These are phyloP conservation scores for Amphirosellinia nigrospora DNA, from an alignment of 495 filamentous ascomycete species.

Conservation along the genomic window DNA sequence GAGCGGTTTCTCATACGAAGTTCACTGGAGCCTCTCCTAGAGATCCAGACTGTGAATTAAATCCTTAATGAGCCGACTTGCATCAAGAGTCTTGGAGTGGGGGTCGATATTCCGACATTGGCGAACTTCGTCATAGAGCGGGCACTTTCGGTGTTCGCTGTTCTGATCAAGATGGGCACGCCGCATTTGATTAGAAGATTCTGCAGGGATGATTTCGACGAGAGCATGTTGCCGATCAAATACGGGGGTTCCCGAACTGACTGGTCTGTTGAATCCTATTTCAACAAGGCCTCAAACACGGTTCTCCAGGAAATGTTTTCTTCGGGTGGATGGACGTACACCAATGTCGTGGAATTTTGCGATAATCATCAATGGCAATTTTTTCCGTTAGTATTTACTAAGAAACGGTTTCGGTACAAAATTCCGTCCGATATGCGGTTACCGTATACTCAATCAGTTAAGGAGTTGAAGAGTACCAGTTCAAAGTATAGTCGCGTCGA, in stretches of 20 bases:
- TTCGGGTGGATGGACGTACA: background rate
- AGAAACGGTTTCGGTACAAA: background rate
- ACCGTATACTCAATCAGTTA: background rate
- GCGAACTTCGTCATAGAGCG: background rate
- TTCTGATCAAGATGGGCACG: background rate
- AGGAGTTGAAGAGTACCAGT: background rate
- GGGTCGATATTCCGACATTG: background rate
- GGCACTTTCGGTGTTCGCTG: background rate
- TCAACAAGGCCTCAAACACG: background rate
- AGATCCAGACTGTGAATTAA: background rate
- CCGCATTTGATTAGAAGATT: background rate
- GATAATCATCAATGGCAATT: background rate
- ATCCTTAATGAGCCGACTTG: background rate
- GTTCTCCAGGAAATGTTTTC: background rate
- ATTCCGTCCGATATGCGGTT: background rate
- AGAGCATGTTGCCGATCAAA: background rate
- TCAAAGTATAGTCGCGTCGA: background rate
- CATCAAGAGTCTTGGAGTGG: background rate
- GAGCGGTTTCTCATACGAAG: background rate
- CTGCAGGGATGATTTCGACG: background rate
- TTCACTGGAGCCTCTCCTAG: background rate
- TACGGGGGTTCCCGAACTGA: background rate
- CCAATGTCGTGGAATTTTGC: background rate
- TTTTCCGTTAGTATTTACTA: background rate
- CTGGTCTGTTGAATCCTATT: background rate